phyloP scores from a whole-genome alignment of 257 asterid genomes.

The Cinchona pubescens region DNA sequence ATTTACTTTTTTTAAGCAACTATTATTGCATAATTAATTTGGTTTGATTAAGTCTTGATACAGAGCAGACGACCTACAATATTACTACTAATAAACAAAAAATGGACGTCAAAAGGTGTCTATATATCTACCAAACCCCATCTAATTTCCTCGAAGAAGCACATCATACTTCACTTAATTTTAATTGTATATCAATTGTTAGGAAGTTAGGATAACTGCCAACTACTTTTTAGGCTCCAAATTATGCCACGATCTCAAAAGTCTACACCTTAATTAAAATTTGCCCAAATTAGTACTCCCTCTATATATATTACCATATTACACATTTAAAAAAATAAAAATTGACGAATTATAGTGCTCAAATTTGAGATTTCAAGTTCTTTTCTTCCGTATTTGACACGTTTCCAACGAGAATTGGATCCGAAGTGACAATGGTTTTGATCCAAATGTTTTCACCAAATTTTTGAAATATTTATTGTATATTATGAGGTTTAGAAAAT shows the following conservation, averaged over 20 bases:
- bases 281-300: not conserved
- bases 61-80: not conserved
- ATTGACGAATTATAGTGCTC: not conserved
- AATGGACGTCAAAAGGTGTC: not conserved
- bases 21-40: not conserved
- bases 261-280: not conserved
- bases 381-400: not conserved
- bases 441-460: not conserved
- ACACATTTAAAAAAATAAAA: not conserved
- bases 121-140: not conserved
- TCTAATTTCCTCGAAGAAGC: not conserved
- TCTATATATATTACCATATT: not conserved
- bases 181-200: not conserved
- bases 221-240: not conserved
- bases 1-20: too few species aligned
- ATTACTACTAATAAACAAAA: not conserved
- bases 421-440: too few species aligned
- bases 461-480: not conserved
- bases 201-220: slow-evolving; percentile 8
- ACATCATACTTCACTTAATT: not conserved
- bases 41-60: not conserved
- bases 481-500: too few species aligned
- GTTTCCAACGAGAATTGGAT: not conserved
- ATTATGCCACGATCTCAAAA: too few species aligned
- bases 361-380: not conserved